These are phyloP conservation scores for Sarocladium oryzae DNA, from an alignment of 2,329 filamentous ascomycete genomes.

Conservation along the genomic window DNA sequence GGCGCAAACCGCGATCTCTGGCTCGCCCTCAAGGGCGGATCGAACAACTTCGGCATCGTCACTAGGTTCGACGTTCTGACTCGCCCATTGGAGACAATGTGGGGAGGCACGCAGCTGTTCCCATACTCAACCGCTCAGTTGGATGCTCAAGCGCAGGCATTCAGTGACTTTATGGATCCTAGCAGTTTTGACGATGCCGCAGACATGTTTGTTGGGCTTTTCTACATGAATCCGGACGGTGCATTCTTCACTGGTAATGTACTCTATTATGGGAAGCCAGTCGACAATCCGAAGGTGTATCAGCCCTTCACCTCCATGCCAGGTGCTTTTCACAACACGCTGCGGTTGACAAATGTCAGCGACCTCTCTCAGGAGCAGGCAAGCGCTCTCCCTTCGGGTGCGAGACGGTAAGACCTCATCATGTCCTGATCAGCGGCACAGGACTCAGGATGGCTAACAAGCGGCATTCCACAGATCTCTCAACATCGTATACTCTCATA, in stretches of 20 bases:
- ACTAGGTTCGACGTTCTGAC: conserved; percentile 15
- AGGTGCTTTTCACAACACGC: neutral
- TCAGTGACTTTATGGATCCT: neutral
- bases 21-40: conserved; percentile 14
- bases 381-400: neutral
- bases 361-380: neutral
- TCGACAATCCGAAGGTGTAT: neutral
- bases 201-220: neutral
- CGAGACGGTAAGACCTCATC: neutral
- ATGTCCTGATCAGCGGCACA: too few species aligned
- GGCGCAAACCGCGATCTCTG: conserved; percentile 11
- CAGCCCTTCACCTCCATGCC: neutral
- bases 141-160: neutral
- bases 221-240: neutral
- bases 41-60: conserved; percentile 16
- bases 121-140: neutral
- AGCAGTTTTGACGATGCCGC: neutral
- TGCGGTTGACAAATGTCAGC: neutral
- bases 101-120: neutral
- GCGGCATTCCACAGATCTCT: neutral
- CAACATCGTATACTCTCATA: neutral
- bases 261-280: neutral
- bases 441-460: neutral
- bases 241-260: neutral
- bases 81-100: neutral